Base-by-base conservation (phyloP, 768 basidiomycete genomes). In the Tylopilus plumbeoviolaceoides region DNA sequence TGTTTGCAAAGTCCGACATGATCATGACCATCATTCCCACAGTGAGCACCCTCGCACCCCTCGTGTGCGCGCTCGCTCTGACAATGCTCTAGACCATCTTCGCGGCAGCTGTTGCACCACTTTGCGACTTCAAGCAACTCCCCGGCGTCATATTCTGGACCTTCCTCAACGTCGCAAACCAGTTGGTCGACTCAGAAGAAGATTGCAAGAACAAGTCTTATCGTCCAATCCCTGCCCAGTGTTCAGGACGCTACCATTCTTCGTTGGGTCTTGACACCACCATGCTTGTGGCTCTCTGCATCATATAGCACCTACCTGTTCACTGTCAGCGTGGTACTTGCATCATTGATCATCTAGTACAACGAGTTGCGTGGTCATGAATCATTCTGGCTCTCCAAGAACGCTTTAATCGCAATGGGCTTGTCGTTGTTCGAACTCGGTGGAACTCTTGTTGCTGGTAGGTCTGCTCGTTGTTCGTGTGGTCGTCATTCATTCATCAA, bases 181-280 rank as follows among this genome's bases (percentile, higher is more conserved):
- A 79, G 58, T 58, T 67, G 12, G 60, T 71, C 27, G 64, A 67
- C 48, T 67, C 71, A 10, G 70, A 70, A 36, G 78, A 79, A 59
- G 78, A 79, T 55, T 59, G 58, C 11, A 60, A 51, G 54, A 79
- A 79, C 53, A 76, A 78, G 52, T 65, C 73, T 11, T 74, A 68
- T 61, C 67, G 78, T 36, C 78, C 78, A 2, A 64, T 79, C 36
- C 78, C 78, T 1, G 65, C 78, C 79, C 41, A 70, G 67, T 40
- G 31, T 74, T 21, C 59, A 39, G 14, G 59, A 74, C 30, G 74
- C 78, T 23, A 62, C 54, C 10, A 35, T 67, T 7, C 59, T 77
- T 5, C 74, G 75, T 7, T 72, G 74, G 70, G 14, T 68, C 17
- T 62, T 73, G 0, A 60, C 70, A 5, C 61, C 70, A 0, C 54